Evolutionary conservation across 176 grass and related monocot genomes (phyloP).

Genomic region (Triticum monococcum): DNA sequence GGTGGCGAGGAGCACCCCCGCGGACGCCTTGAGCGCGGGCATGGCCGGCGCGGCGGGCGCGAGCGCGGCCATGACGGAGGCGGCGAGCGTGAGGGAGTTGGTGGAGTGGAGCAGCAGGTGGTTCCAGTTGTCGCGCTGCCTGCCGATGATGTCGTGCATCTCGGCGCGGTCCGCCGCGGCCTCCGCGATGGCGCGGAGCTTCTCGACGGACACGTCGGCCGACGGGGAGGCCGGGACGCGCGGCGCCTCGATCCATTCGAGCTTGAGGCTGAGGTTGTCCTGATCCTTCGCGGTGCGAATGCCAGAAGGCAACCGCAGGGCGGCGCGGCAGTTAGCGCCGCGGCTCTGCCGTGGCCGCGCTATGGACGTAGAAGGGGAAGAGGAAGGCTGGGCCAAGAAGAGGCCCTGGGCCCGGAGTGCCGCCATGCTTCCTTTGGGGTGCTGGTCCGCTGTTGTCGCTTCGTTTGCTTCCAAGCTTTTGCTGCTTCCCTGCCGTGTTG

Average conservation of each 20-base stretch:
- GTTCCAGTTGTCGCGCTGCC: conserved; percentile 71
- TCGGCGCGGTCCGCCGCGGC: conserved; percentile 48
- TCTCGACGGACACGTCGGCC: background rate
- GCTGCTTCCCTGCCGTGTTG: background rate
- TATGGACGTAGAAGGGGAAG: background rate
- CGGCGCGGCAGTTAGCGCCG: background rate
- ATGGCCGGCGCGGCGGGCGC: conserved; percentile 3
- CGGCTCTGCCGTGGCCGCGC: background rate
- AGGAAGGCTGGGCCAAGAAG: background rate
- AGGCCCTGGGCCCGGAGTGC: background rate
- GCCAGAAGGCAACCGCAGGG: background rate
- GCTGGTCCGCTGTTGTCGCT: background rate
- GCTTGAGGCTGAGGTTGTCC: background rate
- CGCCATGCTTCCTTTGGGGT: background rate
- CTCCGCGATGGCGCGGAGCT: conserved; percentile 43
- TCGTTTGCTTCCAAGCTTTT: background rate
- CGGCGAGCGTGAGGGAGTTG: conserved; percentile 49
- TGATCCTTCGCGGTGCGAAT: background rate
- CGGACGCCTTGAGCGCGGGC: conserved; percentile 35
- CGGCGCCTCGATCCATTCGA: background rate
- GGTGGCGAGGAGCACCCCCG: conserved; percentile 22
- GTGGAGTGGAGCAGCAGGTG: conserved; percentile 61
- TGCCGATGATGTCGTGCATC: conserved; percentile 73
- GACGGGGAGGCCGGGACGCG: background rate
- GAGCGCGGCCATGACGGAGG: conserved; percentile 41